phyloP scores from a whole-genome alignment of 2,329 filamentous ascomycete genomes.

The Fusarium buxicola region DNA sequence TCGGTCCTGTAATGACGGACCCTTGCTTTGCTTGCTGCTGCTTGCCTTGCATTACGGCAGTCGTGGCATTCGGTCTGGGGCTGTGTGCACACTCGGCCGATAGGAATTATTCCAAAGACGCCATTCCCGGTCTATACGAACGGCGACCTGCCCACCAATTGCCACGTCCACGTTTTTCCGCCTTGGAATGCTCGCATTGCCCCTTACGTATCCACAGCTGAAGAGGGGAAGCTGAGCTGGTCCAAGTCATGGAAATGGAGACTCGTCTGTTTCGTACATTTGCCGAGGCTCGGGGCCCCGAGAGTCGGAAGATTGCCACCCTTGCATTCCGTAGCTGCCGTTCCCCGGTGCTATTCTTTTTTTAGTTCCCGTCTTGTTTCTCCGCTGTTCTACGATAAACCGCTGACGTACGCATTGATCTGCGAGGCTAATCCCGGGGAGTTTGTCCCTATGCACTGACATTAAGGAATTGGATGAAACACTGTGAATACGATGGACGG shows the following conservation, averaged over 20 bases:
- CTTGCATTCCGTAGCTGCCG: background rate
- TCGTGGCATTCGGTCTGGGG: background rate
- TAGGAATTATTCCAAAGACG: constrained; percentile 12
- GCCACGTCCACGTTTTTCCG: background rate
- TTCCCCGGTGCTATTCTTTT: background rate
- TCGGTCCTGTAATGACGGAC: background rate
- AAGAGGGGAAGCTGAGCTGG: background rate
- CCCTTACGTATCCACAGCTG: background rate
- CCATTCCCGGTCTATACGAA: background rate
- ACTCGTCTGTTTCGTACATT: background rate
- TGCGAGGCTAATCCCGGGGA: constrained; percentile 1
- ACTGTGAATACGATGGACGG: background rate
- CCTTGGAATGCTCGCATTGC: background rate
- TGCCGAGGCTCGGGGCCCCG: constrained; percentile 1
- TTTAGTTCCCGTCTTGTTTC: background rate
- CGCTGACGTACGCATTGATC: background rate
- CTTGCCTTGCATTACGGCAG: too few relatives aligned
- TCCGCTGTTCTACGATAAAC: background rate
- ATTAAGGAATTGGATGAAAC: background rate
- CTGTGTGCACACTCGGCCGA: constrained; percentile 5
- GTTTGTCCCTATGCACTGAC: too few relatives aligned
- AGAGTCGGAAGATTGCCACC: background rate
- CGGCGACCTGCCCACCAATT: background rate
- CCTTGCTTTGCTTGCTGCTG: too few relatives aligned
- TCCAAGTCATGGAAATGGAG: background rate